phyloP scores from a whole-genome alignment of 2,329 filamentous ascomycete genomes.

The Colletotrichum sp. region DNA sequence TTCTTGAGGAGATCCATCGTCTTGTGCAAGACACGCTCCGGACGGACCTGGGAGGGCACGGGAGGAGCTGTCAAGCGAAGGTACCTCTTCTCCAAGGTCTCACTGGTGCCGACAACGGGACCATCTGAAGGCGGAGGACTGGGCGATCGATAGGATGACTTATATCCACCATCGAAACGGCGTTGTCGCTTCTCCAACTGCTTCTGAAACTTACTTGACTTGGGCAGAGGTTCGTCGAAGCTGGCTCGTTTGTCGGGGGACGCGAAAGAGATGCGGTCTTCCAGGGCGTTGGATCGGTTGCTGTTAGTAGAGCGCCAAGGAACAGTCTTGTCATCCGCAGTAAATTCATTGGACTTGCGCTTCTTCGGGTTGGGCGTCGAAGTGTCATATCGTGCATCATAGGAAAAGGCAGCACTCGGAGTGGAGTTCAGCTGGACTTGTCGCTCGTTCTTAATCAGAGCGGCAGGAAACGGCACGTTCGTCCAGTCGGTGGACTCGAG shows the following conservation, averaged over 20 bases:
- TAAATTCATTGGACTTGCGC: constrained; percentile 77
- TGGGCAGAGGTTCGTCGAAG: constrained; percentile 47
- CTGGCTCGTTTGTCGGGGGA: constrained; percentile 50
- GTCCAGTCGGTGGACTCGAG: constrained; percentile 84
- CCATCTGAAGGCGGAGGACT: constrained; percentile 63
- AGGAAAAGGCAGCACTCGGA: constrained; percentile 30
- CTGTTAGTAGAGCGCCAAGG: constrained; percentile 79
- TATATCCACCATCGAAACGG: constrained; percentile 77
- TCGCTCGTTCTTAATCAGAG: constrained; percentile 77
- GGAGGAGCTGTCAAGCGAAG: constrained; percentile 91
- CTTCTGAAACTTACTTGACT: constrained; percentile 87
- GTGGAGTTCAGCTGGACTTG: constrained; percentile 49
- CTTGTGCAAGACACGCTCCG: constrained; percentile 78
- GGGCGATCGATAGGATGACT: constrained; percentile 58
- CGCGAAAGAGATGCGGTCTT: constrained; percentile 76
- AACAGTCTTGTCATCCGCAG: constrained; percentile 59
- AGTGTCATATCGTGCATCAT: constrained; percentile 24
- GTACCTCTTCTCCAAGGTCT: constrained; percentile 89
- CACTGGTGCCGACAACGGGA: constrained; percentile 85
- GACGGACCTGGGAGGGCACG: constrained; percentile 86
- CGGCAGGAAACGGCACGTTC: constrained; percentile 81
- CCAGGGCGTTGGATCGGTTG: constrained; percentile 53
- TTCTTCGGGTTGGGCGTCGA: constrained; percentile 65
- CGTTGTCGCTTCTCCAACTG: constrained; percentile 87
- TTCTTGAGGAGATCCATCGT: constrained; percentile 88